These are phyloP conservation scores for Selaginella tamariscina DNA, from an alignment of 75 land plant genomes.

Conservation along the genomic window DNA sequence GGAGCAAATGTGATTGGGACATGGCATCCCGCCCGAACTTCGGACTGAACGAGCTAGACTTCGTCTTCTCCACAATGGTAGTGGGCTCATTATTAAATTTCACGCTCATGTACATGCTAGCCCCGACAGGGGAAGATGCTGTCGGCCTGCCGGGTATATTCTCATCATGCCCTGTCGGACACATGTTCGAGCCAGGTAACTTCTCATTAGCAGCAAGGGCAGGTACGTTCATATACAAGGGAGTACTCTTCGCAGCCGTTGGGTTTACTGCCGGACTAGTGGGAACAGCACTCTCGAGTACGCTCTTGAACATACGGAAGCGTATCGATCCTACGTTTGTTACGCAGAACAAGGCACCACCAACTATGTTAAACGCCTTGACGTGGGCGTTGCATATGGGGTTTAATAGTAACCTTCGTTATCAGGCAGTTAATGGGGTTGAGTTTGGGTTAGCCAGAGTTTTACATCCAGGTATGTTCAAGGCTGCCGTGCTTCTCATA, in stretches of 20 bases:
- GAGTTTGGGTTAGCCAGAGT: slow-evolving; percentile 53
- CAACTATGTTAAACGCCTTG: neutral
- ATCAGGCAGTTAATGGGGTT: slow-evolving; percentile 80
- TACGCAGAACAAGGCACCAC: slow-evolving; percentile 7
- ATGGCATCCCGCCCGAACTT: slow-evolving; percentile 8
- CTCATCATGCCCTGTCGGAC: neutral
- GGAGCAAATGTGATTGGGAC: slow-evolving; percentile 8
- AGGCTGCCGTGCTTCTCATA: slow-evolving; percentile 48
- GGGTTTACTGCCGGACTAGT: slow-evolving; percentile 1
- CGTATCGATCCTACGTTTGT: neutral
- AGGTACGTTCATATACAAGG: slow-evolving; percentile 6
- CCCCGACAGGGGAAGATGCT: neutral
- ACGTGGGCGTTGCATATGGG: slow-evolving; percentile 55
- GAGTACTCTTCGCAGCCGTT: neutral
- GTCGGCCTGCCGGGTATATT: slow-evolving; percentile 6
- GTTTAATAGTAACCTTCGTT: slow-evolving; percentile 72
- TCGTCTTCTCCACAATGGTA: slow-evolving; percentile 11
- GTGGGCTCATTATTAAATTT: slow-evolving; percentile 6
- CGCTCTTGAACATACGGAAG: neutral
- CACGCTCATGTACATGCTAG: slow-evolving; percentile 6
- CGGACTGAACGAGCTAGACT: slow-evolving; percentile 10
- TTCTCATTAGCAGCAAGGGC: neutral
- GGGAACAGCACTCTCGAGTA: neutral
- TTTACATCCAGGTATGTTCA: slow-evolving; percentile 48
- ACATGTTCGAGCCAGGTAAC: slow-evolving; percentile 7